A percentile compares a stretch with the other conserved stretches of the same genome.
These are phyloP conservation scores for Chlamydomonas incerta DNA, from an alignment of 139 green algal species.

Conservation along the genomic window DNA sequence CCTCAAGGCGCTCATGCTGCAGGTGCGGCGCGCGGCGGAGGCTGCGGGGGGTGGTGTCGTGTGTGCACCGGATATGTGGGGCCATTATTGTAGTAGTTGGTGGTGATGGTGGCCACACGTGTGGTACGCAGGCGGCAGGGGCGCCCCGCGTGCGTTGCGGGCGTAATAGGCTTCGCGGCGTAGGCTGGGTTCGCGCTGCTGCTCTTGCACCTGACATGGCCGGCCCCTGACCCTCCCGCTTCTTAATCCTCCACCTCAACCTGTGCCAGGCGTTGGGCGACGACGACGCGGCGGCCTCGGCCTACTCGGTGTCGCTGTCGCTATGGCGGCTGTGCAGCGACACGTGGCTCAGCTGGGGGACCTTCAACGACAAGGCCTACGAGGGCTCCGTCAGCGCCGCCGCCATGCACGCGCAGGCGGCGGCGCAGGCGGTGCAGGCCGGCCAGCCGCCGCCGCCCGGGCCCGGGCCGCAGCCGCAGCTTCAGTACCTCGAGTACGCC, in stretches of 20 bases:
- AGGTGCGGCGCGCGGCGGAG: not conserved
- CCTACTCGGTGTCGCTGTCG: conserved; percentile 85
- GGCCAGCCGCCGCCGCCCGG: not conserved
- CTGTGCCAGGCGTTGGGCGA: conserved; percentile 55
- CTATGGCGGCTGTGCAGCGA: conserved; percentile 83
- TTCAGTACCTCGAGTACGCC: conserved; percentile 86
- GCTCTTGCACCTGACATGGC: too few relatives aligned
- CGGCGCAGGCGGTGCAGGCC: conserved; percentile 1
- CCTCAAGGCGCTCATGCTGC: conserved; percentile 60
- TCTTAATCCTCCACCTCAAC: not conserved
- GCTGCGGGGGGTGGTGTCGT: too few relatives aligned
- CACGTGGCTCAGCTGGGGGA: conserved; percentile 93
- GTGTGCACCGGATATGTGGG: too few relatives aligned
- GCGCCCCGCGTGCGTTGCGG: too few relatives aligned
- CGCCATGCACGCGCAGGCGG: conserved; percentile 15
- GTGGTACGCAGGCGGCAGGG: too few relatives aligned
- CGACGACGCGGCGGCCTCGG: conserved; percentile 66
- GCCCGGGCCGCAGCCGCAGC: not conserved
- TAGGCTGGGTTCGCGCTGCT: too few relatives aligned
- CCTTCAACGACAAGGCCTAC: conserved; percentile 87
- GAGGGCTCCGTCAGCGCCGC: conserved; percentile 19
- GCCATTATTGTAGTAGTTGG: too few relatives aligned
- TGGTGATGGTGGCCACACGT: too few relatives aligned
- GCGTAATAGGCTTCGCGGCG: too few relatives aligned
- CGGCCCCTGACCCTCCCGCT: not conserved